A percentile compares a stretch with the other conserved stretches of the same genome.
Evolutionary conservation across 345 rosid genomes (phyloP).

Genomic region (Moricandia arvensis): DNA sequence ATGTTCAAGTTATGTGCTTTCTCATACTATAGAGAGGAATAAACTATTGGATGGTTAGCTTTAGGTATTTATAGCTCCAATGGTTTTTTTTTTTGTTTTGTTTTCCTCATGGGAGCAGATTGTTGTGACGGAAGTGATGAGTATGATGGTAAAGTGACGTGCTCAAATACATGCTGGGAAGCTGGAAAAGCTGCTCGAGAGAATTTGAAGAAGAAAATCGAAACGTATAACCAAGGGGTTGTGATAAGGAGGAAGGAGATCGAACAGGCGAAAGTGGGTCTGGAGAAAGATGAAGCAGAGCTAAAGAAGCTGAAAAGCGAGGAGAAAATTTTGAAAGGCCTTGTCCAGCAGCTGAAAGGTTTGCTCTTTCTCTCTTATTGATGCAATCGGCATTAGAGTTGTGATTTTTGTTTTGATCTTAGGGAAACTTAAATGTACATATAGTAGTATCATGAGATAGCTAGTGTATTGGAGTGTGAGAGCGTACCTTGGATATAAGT

Average conservation of each 20-base stretch:
- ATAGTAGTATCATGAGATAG: background rate
- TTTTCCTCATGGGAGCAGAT: conserved; percentile 46
- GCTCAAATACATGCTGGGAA: conserved; percentile 88
- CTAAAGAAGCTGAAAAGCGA: conserved; percentile 62
- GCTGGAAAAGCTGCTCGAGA: conserved; percentile 85
- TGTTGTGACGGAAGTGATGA: conserved; percentile 99
- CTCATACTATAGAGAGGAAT: background rate
- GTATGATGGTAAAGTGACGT: conserved; percentile 68
- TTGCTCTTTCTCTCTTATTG: background rate
- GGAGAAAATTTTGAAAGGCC: conserved; percentile 69
- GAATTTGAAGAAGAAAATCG: conserved; percentile 65
- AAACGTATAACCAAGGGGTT: conserved; percentile 64
- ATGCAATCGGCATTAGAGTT: conserved; percentile 4
- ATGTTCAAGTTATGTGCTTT: background rate
- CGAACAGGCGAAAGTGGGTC: conserved; percentile 56
- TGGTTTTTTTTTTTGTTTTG: no score
- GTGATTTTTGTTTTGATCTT: background rate
- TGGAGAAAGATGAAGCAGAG: conserved; percentile 75
- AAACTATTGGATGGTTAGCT: background rate
- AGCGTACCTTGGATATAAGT: background rate
- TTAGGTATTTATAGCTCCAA: background rate
- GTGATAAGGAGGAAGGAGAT: conserved; percentile 50
- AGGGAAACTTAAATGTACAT: background rate
- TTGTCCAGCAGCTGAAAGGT: conserved; percentile 87
- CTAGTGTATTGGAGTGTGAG: background rate